phyloP scores from a whole-genome alignment of 768 basidiomycete species.

The Leccinum barrowsii region DNA sequence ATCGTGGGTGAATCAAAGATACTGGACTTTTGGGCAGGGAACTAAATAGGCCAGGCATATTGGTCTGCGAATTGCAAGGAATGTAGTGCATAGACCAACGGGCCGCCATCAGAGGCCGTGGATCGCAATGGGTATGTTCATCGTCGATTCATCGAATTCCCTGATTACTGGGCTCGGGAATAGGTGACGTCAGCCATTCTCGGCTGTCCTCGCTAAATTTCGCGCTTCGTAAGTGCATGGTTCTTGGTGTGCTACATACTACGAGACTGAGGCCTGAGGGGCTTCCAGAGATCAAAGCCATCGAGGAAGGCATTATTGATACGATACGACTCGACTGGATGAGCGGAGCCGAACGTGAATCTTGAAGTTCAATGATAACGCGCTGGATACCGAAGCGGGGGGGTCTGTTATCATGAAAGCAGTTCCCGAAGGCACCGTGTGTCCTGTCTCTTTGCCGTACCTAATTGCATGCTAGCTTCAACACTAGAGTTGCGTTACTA shows the following conservation, averaged over 20 bases:
- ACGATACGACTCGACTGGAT: neutral
- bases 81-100: neutral
- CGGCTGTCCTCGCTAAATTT: neutral
- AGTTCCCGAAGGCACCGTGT: neutral
- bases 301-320: neutral
- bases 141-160: neutral
- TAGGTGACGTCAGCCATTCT: neutral
- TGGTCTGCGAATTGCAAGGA: neutral
- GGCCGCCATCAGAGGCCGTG: neutral
- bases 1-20: constrained; percentile 12
- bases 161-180: neutral
- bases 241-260: no score
- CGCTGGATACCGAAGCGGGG: neutral
- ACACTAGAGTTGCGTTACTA: neutral
- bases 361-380: neutral
- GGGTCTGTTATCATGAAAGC: neutral
- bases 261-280: neutral
- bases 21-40: constrained; percentile 46
- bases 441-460: neutral
- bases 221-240: neutral
- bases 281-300: neutral
- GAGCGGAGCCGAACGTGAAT: neutral
- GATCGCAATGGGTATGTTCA: neutral
- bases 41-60: constrained; percentile 44
- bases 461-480: neutral